Base-by-base conservation (phyloP, 1,284 basidiomycete genomes). In the Malassezia japonica region DNA sequence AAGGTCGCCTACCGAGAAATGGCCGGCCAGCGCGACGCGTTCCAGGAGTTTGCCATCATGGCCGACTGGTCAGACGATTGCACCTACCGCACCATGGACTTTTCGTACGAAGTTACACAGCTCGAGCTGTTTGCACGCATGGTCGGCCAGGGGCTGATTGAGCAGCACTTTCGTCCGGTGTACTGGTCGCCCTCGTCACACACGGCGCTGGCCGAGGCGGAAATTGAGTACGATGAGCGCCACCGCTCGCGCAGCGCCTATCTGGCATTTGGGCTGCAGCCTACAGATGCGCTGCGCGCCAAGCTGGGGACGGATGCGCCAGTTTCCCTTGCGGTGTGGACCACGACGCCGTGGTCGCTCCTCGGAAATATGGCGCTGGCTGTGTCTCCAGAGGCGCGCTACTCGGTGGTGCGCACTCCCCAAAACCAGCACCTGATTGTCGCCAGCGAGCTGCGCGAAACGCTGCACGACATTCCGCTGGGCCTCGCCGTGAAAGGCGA, bases 301-400 rank as follows among this genome's bases (percentile, higher is more conserved):
- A 37, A 46, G 12, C 33, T 49, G 27, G 46, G 31, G 15, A 29
- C 46, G 28, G 49, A 58, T 27, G 6, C 65, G 34, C 61, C 71
- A 15, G 73, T 84, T 3, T 78, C 79, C 16, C 64, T 92, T 9
- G 76, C 90, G 27, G 85, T 95, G n/a, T 99, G 94, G 94, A 98
- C 92, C 1, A 99, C 94, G 0, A 98, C 92, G 0, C 88, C 94
- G 0, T 99, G 92, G 92, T 95, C 88, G 6, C 76, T 98, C 39
- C 87, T 87, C 1, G 87, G 88, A 1, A 98, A 99, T 68, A 89
- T 92, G 90, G 90, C 84, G 5, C 85, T 98, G 44, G 85, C 87
- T 2, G 83, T 91, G 1, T 79, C 89, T 61, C 76, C 80, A 0
- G 82, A 85, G 0, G 77, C 94, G 61, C 70, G 75, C 5, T 98